Conservation (phyloP, 805 yeast genomes). For the Saturnispora saitoi region DNA sequence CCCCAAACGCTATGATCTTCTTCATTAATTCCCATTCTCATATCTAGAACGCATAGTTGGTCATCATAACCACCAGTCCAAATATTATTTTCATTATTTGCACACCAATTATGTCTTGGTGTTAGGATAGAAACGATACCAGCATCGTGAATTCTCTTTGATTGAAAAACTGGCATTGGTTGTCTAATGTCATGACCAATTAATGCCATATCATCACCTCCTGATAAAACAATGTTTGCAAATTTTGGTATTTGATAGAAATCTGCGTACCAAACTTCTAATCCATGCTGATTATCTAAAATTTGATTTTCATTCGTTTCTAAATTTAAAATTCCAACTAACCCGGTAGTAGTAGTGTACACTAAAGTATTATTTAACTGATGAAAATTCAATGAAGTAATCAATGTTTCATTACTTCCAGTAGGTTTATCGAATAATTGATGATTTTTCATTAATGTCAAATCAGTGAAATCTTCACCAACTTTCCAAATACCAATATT, state of each 20-base stretch:
- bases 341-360: conserved; percentile 65
- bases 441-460: conserved; percentile 25
- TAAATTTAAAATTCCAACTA: conserved; percentile 34
- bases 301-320: neutral
- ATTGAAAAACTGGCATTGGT: conserved; percentile 30
- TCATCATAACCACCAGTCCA: conserved; percentile 96
- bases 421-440: conserved; percentile 37
- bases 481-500: conserved; percentile 55
- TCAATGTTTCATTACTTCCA: conserved; percentile 31
- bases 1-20: conserved; percentile 27
- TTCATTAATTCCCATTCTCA: conserved; percentile 37
- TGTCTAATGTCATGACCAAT: conserved; percentile 63
- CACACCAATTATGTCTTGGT: conserved; percentile 36
- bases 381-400: conserved; percentile 59
- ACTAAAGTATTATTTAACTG: conserved; percentile 35
- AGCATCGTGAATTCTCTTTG: conserved; percentile 66
- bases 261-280: conserved; percentile 86
- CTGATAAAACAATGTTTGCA: conserved; percentile 58
- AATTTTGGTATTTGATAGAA: conserved; percentile 52
- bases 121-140: conserved; percentile 82
- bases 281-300: conserved; percentile 41
- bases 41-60: conserved; percentile 55
- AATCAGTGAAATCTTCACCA: conserved; percentile 14
- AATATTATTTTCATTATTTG: conserved; percentile 34
- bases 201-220: conserved; percentile 81